Evolutionary conservation across 768 basidiomycete genomes (phyloP), one percentile per base, ranked within the genome.

Genomic region (Boletales sp.): DNA sequence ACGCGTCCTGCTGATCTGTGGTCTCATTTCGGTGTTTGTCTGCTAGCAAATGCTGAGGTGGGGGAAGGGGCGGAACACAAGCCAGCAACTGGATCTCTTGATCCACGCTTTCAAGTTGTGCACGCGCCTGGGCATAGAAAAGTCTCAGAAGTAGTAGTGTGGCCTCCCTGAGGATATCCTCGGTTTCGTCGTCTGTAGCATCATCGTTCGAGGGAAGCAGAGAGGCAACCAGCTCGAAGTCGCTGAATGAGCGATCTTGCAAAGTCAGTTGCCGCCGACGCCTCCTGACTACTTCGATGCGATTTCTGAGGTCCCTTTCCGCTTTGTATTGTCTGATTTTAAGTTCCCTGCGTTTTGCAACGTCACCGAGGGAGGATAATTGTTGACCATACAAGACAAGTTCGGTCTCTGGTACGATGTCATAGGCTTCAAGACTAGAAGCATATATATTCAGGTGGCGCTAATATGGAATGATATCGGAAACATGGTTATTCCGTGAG

Each of bases 261-360:
- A 63, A 43, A 31, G 72, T 52, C 2, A 63, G 52, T 38, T 79
- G 77, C 45, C 75, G 66, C 45, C 77, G 75, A 35, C 76, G 80
- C 68, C 78, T 81, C 43, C 77, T 78, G 18, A 87, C 61, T 38
- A 71, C 69, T 69, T 91, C 80, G 24, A 97, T 80, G 50, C 78
- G 78, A 17, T 69, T 68, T 47, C 82, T 79, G 27, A 97, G 69
- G 32, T 88, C 86, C 67, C 90, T 94, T 69, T 95, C 93, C 49
- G 81, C 79, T 67, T 86, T 84, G 67, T 83, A 97, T 63, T 94
- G 94, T 53, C 81, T 84, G 55, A 99, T 97, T 73, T 97, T 99
- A 31, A 85, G 66, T 56, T 95, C 93, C 57, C 97, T 73, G 48
- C 87, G 77, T 61, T 78, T 81, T 2, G 81, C 78, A 17, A 85